Base-by-base conservation (phyloP, 2,329 filamentous ascomycete species). In the Boeremia lycopersici region DNA sequence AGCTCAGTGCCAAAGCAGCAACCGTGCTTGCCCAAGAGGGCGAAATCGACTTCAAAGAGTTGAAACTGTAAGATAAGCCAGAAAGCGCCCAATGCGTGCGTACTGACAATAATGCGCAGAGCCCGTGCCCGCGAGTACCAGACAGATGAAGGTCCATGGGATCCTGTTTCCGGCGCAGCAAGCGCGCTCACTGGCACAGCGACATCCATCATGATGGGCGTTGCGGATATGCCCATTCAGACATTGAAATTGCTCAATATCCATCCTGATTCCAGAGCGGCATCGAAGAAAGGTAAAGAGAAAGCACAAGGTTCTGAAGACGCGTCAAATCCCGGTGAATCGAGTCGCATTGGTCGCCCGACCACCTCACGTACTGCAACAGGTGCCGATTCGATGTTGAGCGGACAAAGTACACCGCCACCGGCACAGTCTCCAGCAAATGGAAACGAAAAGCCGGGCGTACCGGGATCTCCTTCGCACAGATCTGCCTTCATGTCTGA, bases 131-230 rank as follows among this genome's bases (percentile, higher is more conserved):
- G 73, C 23, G 75, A 77, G 30, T 77, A 72, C 41, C 67, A 72
- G n/a, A 68, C 70, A 17, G 75, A 77, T 31, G 70, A 73, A 47
- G 75, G 75, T 0, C 75, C 75, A 15, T 71, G 67, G 64, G 75
- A 77, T 53, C 75, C 75, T 7, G 53, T 77, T 15, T 71, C 74
- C 26, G 75, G 75, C 45, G 89, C 86, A 13, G 87, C 91, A 0
- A 85, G 86, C 39, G 90, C 92, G 0, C 76, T 97, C 0, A 79
- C 96, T n/a, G 89, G 89, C 6, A 93, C 93, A n/a, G 80, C 95
- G 41, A 87, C 89, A 25, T 89, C 84, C 34, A 87, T 97, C 53
- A 85, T 90, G 66, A 89, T 96, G 83, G 90, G 91, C 1, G 82
- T 96, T 35, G 90, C 90, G 1, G 91, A 96, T 67, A 79, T 87